Evolutionary conservation across 352 stramenopile genomes (phyloP).

Genomic region (Pythium phragmitis): DNA sequence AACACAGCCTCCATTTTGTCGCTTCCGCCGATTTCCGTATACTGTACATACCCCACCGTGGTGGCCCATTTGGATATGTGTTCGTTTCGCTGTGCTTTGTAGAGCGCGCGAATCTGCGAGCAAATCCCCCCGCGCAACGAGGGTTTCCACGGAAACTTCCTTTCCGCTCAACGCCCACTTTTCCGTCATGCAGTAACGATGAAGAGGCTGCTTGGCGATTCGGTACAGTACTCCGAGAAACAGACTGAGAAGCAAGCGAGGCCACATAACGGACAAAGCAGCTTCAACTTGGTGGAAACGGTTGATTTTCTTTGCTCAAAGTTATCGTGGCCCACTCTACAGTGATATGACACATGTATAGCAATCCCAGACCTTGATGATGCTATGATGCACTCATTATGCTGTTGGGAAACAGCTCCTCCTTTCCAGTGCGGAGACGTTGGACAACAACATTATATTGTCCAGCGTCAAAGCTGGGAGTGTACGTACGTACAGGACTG

Average conservation of each 20-base stretch:
- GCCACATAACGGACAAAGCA: not conserved
- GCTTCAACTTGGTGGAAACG: not conserved
- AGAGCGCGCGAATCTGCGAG: constrained; percentile 6
- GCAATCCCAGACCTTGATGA: no score
- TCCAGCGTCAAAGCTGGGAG: no score
- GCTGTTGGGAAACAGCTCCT: no score
- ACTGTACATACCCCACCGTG: no score
- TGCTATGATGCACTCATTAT: no score
- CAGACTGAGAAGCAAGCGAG: not conserved
- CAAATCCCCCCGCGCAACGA: not conserved
- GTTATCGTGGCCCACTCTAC: not conserved
- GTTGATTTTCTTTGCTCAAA: not conserved
- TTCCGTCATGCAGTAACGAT: not conserved
- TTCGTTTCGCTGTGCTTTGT: not conserved
- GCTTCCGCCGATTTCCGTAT: not conserved
- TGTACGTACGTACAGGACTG: no score
- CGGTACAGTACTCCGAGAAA: not conserved
- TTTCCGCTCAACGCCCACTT: not conserved
- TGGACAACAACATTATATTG: no score
- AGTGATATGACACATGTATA: not conserved
- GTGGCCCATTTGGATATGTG: no score
- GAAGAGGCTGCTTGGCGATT: not conserved
- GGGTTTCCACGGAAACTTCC: constrained; percentile 11
- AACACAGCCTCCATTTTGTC: not conserved
- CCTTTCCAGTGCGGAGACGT: no score